Base-by-base conservation (phyloP, 1,284 basidiomycete genomes). In the Austroboletus niveus region DNA sequence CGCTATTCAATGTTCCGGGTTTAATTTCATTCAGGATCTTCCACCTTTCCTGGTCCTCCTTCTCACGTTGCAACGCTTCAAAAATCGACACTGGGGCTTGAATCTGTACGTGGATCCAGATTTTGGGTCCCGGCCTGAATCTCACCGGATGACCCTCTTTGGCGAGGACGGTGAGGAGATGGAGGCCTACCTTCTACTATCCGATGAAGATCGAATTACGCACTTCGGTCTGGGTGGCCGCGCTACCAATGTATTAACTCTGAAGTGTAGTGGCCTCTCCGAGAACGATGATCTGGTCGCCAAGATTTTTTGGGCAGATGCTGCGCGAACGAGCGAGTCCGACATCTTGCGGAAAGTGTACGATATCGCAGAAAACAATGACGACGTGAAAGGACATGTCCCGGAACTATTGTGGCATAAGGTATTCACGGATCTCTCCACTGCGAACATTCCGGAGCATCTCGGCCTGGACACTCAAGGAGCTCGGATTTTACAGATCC, bases 21-120 rank as follows among this genome's bases (percentile, higher is more conserved):
- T 50, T 8, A 45, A 50, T 50, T 45, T 45, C 35, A 47, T 68
- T 36, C 32, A 52, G 10, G 60, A 71, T 47, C 57, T 71, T 29
- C 69, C 68, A 6, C 60, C 57, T 30, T 66, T 69, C 45, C 54
- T 68, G 8, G 56, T 63, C n/a, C 56, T 72, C 2, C 63, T 71
- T 17, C 42, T 66, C 31, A 52, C 53, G 20, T 61, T 70, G 35
- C 64, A 71, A 54, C 61, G 64, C 1, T 69, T 70, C 48, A 49
- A 51, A 1, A 35, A 52, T 10, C 42, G 52, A 29, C 53, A 68
- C 32, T 69, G 65, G 63, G 69, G 68, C 11, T 43, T 65, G 31
- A 51, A 53, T 45, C 30, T 38, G 12, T 5, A 27, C 7, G 42
- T 49, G 2, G 47, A 53, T n/a, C 22, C 43, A 4, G 12, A 17